A percentile compares a stretch with the other conserved stretches of the same genome.
These are phyloP conservation scores for Bipolaris zeicola DNA, from an alignment of 2,329 filamentous ascomycete species.

Conservation along the genomic window DNA sequence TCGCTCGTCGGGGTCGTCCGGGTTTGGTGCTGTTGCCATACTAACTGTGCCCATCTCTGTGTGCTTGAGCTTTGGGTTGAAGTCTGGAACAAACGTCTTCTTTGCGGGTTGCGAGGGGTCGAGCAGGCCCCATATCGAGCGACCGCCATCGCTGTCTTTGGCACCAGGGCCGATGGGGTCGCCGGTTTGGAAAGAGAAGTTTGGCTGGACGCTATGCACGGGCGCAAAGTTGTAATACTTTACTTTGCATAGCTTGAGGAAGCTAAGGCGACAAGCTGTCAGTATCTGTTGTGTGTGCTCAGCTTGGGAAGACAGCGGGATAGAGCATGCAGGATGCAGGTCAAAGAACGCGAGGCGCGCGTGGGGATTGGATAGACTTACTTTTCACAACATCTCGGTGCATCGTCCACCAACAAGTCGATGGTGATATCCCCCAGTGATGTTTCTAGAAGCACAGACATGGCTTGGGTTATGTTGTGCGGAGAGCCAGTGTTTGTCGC, in stretches of 20 bases:
- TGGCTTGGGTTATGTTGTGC: constrained; percentile 49
- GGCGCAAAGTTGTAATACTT: constrained; percentile 99
- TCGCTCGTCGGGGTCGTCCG: constrained; percentile 77
- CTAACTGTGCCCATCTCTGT: constrained; percentile 88
- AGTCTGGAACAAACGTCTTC: constrained; percentile 80
- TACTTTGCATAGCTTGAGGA: constrained; percentile 96
- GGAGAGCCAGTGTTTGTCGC: constrained; percentile 25
- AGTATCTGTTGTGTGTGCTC: constrained; percentile 57
- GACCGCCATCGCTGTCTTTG: constrained; percentile 85
- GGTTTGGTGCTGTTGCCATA: constrained; percentile 87
- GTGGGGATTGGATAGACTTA: constrained; percentile 57
- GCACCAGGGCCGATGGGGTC: constrained; percentile 89
- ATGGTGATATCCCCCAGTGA: constrained; percentile 93
- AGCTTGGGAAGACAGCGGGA: constrained; percentile 52
- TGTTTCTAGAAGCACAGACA: constrained; percentile 95
- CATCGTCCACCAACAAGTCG: constrained; percentile 86
- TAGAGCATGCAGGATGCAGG: constrained; percentile 27
- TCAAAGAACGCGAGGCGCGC: constrained; percentile 24
- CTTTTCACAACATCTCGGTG: constrained; percentile 94
- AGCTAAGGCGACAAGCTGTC: constrained; percentile 66
- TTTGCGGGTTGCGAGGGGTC: constrained; percentile 65
- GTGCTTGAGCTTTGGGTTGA: constrained; percentile 88
- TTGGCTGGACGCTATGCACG: constrained; percentile 87
- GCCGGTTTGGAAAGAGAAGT: constrained; percentile 95
- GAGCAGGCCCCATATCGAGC: constrained; percentile 87